Conservation (phyloP, 495 filamentous ascomycete genomes). For the Bacidia rubella region DNA sequence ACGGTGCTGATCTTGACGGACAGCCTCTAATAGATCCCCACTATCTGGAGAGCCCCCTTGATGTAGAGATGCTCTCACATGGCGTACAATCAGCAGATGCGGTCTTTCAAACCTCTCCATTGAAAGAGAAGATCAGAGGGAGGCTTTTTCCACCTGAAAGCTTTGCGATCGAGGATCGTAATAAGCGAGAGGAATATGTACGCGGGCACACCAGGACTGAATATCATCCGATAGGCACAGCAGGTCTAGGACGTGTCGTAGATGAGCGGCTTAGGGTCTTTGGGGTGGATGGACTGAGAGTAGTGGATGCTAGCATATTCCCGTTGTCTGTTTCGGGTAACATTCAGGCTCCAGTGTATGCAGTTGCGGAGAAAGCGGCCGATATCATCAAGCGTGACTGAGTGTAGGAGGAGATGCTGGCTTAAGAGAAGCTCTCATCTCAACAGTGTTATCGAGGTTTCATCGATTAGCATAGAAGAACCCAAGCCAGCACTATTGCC, state of each 20-base stretch:
- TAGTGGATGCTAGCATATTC: constrained; percentile 43
- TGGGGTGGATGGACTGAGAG: constrained; percentile 33
- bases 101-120: constrained; percentile 11
- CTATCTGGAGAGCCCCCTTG: constrained; percentile 20
- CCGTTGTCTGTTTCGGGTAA: constrained; percentile 35
- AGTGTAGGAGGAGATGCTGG: too few relatives aligned
- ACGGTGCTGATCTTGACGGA: constrained; percentile 10
- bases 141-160: constrained; percentile 15
- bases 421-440: too few relatives aligned
- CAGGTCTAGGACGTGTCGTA: constrained; percentile 27
- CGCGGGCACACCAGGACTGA: constrained; percentile 7
- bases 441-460: too few relatives aligned
- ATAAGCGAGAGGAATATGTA: constrained; percentile 6
- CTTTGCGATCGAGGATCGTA: constrained; percentile 16
- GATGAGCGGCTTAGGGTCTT: constrained; percentile 33
- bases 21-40: constrained; percentile 20
- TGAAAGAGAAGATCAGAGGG: constrained; percentile 13
- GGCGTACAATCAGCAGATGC: constrained; percentile 19
- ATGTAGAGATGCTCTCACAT: constrained; percentile 24
- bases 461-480: too few relatives aligned
- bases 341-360: constrained; percentile 39
- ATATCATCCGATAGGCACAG: constrained; percentile 10
- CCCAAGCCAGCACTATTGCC: too few relatives aligned
- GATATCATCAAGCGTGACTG: constrained; percentile 37
- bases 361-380: constrained; percentile 40